A percentile compares a stretch with the other conserved stretches of the same genome.
Conservation (phyloP, 305 asterid genomes). For the Ilex paraguariensis region DNA sequence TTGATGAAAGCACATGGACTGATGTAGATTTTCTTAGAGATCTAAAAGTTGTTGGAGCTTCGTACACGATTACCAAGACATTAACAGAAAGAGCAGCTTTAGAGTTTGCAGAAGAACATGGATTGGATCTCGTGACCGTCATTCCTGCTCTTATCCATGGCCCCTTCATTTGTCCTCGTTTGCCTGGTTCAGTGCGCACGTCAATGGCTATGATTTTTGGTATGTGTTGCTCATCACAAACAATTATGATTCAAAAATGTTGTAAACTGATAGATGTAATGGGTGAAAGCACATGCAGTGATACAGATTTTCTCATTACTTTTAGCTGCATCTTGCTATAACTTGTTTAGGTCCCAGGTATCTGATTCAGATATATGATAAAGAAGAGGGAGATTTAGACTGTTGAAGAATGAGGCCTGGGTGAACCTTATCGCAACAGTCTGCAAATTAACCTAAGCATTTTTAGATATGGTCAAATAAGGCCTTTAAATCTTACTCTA, state of each 20-base stretch:
- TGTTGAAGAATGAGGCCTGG: no score
- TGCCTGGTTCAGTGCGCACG: slow-evolving; percentile 33
- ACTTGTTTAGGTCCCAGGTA: no score
- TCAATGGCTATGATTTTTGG: slow-evolving; percentile 40
- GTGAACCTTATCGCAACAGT: no score
- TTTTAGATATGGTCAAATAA: neutral
- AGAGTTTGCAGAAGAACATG: slow-evolving; percentile 40
- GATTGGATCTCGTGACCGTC: slow-evolving; percentile 39
- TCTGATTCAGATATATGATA: no score
- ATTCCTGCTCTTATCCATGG: slow-evolving; percentile 42
- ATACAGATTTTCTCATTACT: neutral
- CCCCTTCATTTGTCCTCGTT: slow-evolving; percentile 39
- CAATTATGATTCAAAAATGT: no score
- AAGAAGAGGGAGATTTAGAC: no score
- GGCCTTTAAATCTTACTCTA: neutral
- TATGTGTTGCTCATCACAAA: no score
- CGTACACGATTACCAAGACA: slow-evolving; percentile 47
- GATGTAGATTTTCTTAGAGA: slow-evolving; percentile 39
- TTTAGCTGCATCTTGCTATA: no score
- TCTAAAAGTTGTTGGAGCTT: slow-evolving; percentile 18
- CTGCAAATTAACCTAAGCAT: no score
- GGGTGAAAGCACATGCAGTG: no score
- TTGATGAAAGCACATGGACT: slow-evolving; percentile 57
- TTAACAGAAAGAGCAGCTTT: slow-evolving; percentile 40
- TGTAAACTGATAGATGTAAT: no score